Conservation (phyloP, 768 basidiomycete species). For the Leucogyrophana mollusca region DNA sequence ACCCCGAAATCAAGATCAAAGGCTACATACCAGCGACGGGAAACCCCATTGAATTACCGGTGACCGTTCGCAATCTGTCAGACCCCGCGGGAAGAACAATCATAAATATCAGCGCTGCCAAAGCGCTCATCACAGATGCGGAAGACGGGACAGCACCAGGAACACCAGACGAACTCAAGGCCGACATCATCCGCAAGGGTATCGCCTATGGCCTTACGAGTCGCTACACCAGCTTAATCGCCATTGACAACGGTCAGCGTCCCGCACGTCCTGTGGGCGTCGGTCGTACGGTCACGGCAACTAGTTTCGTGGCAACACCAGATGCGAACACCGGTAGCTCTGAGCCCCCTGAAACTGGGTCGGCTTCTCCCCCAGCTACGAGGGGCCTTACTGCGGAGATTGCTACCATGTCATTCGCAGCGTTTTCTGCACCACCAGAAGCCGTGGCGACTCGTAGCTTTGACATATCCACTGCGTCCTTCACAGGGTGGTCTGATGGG, state of each 20-base stretch:
- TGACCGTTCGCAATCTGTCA: background rate
- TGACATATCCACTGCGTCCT: no score
- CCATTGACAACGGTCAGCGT: constrained; percentile 1
- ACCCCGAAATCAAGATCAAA: background rate
- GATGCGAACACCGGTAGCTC: no score
- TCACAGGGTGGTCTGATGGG: no score
- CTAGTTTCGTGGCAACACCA: no score
- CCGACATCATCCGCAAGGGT: constrained; percentile 3
- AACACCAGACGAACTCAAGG: background rate
- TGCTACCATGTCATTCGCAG: no score
- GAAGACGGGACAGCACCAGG: background rate
- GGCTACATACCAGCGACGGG: background rate
- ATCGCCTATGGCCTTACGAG: constrained; percentile 4
- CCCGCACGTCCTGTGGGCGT: background rate
- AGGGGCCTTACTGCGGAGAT: no score
- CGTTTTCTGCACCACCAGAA: no score
- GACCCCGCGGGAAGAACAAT: background rate
- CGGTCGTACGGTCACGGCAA: background rate
- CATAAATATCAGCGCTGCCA: constrained; percentile 3
- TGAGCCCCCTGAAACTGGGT: no score
- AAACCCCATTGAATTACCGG: no score
- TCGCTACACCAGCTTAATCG: constrained; percentile 5
- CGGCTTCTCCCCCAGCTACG: no score
- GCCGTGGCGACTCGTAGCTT: no score
- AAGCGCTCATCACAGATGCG: constrained; percentile 4